Evolutionary conservation across 148 eudicot genomes (phyloP).

Genomic region (Chenopodium suecicum): DNA sequence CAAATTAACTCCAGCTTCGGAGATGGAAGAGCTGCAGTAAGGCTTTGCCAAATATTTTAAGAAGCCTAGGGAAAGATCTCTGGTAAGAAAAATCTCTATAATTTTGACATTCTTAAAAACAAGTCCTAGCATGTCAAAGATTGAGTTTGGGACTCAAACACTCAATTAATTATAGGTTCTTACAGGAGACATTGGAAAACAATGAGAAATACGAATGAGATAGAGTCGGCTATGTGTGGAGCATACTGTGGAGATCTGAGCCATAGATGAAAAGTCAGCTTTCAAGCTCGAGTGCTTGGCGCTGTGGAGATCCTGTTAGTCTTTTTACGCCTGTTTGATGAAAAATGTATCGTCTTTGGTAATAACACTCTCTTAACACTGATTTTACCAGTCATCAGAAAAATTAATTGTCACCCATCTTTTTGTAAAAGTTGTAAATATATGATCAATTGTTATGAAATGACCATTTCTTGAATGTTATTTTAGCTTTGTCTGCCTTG

Average conservation of each 20-base stretch:
- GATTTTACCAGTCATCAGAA: background rate
- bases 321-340: constrained; percentile 18
- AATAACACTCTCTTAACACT: background rate
- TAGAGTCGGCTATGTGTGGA: constrained; percentile 22
- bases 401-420: too few species aligned
- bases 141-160: background rate
- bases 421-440: too few species aligned
- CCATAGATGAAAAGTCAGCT: constrained; percentile 16
- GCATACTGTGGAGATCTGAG: constrained; percentile 34
- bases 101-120: constrained; percentile 26
- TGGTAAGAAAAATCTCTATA: constrained; percentile 37
- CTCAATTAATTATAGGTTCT: background rate
- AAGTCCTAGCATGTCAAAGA: constrained; percentile 11
- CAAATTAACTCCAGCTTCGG: constrained; percentile 77
- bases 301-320: background rate
- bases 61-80: constrained; percentile 31
- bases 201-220: constrained; percentile 16
- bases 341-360: constrained; percentile 33
- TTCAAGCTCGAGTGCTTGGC: constrained; percentile 3
- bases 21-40: constrained; percentile 73
- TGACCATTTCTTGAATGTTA: constrained; percentile 19
- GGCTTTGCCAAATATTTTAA: constrained; percentile 23
- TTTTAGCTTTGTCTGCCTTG: constrained; percentile 23
- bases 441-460: background rate
- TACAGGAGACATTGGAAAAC: constrained; percentile 1